Base-by-base conservation (phyloP, 345 rosid species). In the Garcia nutans region DNA sequence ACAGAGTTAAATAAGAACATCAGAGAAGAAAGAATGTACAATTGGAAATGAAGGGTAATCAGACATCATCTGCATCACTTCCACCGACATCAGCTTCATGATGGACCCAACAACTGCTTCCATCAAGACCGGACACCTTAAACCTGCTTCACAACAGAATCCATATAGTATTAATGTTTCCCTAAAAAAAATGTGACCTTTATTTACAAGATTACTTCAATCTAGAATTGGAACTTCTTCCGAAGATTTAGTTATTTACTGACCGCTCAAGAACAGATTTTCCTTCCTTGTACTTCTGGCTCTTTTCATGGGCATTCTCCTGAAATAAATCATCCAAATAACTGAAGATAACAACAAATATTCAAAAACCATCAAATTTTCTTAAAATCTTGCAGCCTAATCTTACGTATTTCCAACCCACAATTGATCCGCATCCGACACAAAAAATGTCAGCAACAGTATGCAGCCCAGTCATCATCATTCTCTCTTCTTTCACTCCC, bases 371-470 rank as follows among this genome's bases (percentile, higher is more conserved):
- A 76, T 1, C 62, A 47, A 65, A 68, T 55, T 76, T 49, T 65
- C 49, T 70, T 9, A 59, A 49, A 58, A 47, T n/a, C 54, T 54
- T 6, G 5, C 65, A 28, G 41, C 41, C 15, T 60, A 58, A 70
- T 81, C 97, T 96, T 91, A 96, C 98, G 54, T 96, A 96, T 92
- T 75, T 96, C 99, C 98, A 96, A 41, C 98, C 99, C 20, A 96
- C 97, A 70, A 92, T 90, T 19, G 99, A 92, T 76, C 99, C 99
- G 72, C 99, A 96, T 0, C 90, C 91, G 64, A 96, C 97, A 82
- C 99, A 96, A 87, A 92, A 93, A 65, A 93, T 89, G 78, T 96
- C 99, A 73, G 89, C 93, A 41, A 96, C 99, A 0, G 92, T 91
- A 79, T 96, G 98, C 85, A 85, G 23, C 50, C 99, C 98, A 0